These are phyloP conservation scores for Gossypium davidsonii DNA, from an alignment of 441 rosid genomes.

Conservation along the genomic window DNA sequence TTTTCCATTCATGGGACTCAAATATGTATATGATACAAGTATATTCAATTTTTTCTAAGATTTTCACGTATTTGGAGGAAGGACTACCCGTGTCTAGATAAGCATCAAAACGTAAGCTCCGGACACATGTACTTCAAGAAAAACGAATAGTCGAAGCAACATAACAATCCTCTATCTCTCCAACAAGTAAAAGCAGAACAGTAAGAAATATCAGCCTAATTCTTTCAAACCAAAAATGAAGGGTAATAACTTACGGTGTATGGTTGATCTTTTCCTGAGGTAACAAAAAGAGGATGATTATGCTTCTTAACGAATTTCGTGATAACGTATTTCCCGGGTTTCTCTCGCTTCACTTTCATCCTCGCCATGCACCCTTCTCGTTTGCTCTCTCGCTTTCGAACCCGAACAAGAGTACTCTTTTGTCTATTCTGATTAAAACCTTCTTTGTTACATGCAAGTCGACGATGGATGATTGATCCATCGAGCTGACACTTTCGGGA, in stretches of 20 bases:
- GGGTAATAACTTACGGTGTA: constrained; percentile 12
- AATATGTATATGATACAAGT: background rate
- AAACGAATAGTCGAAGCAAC: background rate
- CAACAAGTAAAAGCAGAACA: background rate
- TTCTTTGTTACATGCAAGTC: constrained; percentile 27
- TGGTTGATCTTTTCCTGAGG: constrained; percentile 8
- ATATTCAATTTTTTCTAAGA: background rate
- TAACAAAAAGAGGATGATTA: constrained; percentile 10
- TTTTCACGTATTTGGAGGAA: background rate
- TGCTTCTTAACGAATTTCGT: constrained; percentile 22
- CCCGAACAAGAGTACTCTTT: constrained; percentile 8
- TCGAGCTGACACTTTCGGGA: constrained; percentile 26
- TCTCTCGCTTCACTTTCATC: constrained; percentile 21
- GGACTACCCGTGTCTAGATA: background rate
- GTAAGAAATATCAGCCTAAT: background rate
- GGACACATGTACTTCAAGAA: background rate
- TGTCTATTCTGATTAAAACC: constrained; percentile 24
- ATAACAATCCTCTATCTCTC: background rate
- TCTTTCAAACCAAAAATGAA: constrained; percentile 2
- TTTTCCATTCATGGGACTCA: background rate
- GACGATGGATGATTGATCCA: constrained; percentile 25
- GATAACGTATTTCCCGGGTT: constrained; percentile 19
- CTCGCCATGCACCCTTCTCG: constrained; percentile 29
- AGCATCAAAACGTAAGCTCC: background rate
- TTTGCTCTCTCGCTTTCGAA: constrained; percentile 26